Percentiles rank a stretch among this genome's conserved stretches.
These are phyloP conservation scores for Septoria petroselini DNA, from an alignment of 2,329 filamentous ascomycete genomes.

Conservation along the genomic window DNA sequence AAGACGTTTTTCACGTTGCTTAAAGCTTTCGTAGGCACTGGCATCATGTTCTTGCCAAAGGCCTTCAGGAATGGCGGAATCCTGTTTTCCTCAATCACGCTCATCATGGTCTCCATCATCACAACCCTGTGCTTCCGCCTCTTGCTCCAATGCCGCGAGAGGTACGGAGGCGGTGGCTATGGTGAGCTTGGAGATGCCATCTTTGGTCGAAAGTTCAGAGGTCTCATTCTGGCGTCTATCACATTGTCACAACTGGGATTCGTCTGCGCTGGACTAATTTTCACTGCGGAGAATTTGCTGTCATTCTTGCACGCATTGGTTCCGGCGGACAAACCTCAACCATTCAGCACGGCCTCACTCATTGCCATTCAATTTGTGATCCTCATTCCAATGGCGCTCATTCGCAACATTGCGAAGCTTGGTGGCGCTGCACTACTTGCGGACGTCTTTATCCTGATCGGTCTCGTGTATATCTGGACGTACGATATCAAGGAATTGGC, in stretches of 20 bases:
- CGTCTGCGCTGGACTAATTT: constrained; percentile 73
- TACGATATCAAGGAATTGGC: constrained; percentile 62
- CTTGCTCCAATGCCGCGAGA: constrained; percentile 63
- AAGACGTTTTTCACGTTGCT: constrained; percentile 76
- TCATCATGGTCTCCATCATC: constrained; percentile 62
- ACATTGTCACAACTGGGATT: constrained; percentile 74
- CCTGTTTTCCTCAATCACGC: constrained; percentile 67
- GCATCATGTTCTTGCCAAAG: constrained; percentile 78
- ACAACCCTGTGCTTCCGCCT: constrained; percentile 71
- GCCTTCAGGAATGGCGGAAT: constrained; percentile 76
- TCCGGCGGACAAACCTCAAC: constrained; percentile 41
- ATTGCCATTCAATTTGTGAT: constrained; percentile 65
- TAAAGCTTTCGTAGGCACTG: constrained; percentile 76
- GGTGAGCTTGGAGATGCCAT: constrained; percentile 69
- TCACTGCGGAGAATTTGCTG: constrained; percentile 69
- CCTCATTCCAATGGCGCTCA: constrained; percentile 65
- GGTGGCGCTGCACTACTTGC: constrained; percentile 66
- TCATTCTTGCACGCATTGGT: constrained; percentile 65
- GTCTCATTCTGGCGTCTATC: constrained; percentile 66
- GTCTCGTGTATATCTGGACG: constrained; percentile 69
- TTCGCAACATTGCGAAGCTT: constrained; percentile 72
- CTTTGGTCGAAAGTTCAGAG: constrained; percentile 60
- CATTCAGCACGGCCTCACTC: constrained; percentile 56
- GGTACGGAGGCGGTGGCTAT: constrained; percentile 65
- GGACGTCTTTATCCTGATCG: constrained; percentile 69